Conservation (phyloP, 441 rosid species). For the Capsella rubella region DNA sequence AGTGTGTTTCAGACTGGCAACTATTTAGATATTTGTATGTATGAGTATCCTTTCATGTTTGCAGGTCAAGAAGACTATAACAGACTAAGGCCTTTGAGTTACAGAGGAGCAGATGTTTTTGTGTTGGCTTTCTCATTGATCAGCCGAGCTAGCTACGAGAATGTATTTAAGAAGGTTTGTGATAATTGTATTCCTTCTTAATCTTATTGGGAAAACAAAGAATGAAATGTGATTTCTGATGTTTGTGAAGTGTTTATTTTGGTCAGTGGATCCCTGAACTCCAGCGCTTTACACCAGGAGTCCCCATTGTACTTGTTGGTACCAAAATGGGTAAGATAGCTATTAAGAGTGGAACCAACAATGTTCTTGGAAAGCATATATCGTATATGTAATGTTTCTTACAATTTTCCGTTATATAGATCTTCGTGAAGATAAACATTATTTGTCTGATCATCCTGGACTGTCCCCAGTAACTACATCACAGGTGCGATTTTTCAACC, state of each 20-base stretch:
- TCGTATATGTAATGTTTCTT: not conserved
- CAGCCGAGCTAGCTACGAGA: slow-evolving; percentile 6
- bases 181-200: not conserved
- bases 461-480: slow-evolving; percentile 4
- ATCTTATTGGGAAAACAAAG: not conserved
- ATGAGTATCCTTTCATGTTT: not conserved
- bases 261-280: slow-evolving; percentile 9
- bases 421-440: slow-evolving; percentile 11
- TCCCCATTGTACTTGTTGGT: slow-evolving; percentile 8
- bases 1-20: not conserved
- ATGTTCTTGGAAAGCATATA: not conserved
- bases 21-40: not conserved
- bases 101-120: slow-evolving; percentile 10
- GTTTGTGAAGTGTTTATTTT: not conserved
- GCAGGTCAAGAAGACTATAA: slow-evolving; percentile 5
- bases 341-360: not conserved
- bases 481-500: not conserved
- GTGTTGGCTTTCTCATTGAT: slow-evolving; percentile 11
- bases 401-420: not conserved
- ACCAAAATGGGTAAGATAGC: slow-evolving; percentile 2
- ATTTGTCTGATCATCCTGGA: slow-evolving; percentile 10
- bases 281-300: slow-evolving; percentile 4
- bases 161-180: not conserved
- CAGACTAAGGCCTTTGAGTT: not conserved
- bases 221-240: slow-evolving; percentile 7